Conservation (phyloP, 352 stramenopile species). For the Phytophthora pini region DNA sequence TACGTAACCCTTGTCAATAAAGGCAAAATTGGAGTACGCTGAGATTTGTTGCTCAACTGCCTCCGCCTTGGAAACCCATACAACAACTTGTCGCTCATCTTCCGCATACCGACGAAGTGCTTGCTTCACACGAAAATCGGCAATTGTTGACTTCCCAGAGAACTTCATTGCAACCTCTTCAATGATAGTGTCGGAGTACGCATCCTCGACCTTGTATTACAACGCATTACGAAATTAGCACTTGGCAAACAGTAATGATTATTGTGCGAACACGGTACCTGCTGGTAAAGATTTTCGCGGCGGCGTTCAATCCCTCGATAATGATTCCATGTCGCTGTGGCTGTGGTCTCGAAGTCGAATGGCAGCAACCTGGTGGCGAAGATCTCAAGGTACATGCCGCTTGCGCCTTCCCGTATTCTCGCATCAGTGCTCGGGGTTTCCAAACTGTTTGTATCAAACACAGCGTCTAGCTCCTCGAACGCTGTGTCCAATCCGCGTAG, state of each 20-base stretch:
- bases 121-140: slow-evolving; percentile 63
- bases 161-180: slow-evolving; percentile 68
- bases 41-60: slow-evolving; percentile 39
- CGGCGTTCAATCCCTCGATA: slow-evolving; percentile 40
- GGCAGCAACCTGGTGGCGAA: slow-evolving; percentile 47
- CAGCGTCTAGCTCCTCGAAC: slow-evolving; percentile 35
- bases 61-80: slow-evolving; percentile 63
- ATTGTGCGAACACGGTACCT: background rate
- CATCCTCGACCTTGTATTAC: slow-evolving; percentile 29
- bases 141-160: slow-evolving; percentile 50
- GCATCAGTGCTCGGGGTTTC: slow-evolving; percentile 28
- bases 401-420: slow-evolving; percentile 34
- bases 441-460: slow-evolving; percentile 37
- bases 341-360: slow-evolving; percentile 43
- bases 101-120: slow-evolving; percentile 62
- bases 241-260: too few species aligned
- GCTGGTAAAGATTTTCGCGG: slow-evolving; percentile 22
- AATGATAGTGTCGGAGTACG: slow-evolving; percentile 55
- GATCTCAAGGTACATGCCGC: slow-evolving; percentile 49
- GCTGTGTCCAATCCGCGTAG: slow-evolving; percentile 39
- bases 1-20: slow-evolving; percentile 70
- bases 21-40: slow-evolving; percentile 53
- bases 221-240: too few species aligned
- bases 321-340: slow-evolving; percentile 47
- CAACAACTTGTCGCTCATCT: slow-evolving; percentile 59